Evolutionary conservation across 1,284 basidiomycete species (phyloP), one percentile per base, ranked within the genome.

Genomic region (Pisolithus thermaeus): DNA sequence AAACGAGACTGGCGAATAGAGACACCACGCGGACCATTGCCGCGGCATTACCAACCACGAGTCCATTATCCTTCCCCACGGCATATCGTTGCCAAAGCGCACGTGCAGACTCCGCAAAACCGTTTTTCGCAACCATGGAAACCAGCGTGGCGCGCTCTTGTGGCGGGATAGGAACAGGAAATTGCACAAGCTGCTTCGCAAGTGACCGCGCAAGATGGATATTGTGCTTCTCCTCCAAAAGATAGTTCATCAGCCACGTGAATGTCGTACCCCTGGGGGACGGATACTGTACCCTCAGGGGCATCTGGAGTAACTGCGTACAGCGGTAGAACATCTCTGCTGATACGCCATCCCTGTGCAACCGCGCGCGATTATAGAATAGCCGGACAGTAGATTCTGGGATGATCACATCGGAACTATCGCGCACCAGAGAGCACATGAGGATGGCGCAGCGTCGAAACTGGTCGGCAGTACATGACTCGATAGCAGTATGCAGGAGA

Each of bases 1-100:
- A 62, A 51, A 55, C 71, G 52, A 70, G 71, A 60, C 51, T 72
- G 56, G 62, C 67, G 56, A 73, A 82, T 16, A 84, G 65, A 58
- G 77, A 79, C 45, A 81, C 75, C 71, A 87, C 70, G 16, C 78
- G 75, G 18, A 84, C 51, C 73, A 83, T 74, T 49, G 77, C 63
- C 0, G 61, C 61, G 14, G 77, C 66, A 57, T 77, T 72, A 3
- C 73, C 76, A 9, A 73, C 62, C 22, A 87, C 72, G 7, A 69
- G 49, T 9, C 61, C 56, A n/a, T 61, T 69, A 46, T 78, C 74
- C 38, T 58, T 61, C 8, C 74, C 77, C n/a, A 55, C 57, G 1
- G 75, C 66, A 59, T 78, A 82, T 46, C 73, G 70, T 56, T 78
- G 75, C 82, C 83, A 87, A 14, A 87, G 70, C 5, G 59, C 57